These are phyloP conservation scores for Triticum dicoccoides DNA, from an alignment of 176 grass and related monocot genomes.

Conservation along the genomic window DNA sequence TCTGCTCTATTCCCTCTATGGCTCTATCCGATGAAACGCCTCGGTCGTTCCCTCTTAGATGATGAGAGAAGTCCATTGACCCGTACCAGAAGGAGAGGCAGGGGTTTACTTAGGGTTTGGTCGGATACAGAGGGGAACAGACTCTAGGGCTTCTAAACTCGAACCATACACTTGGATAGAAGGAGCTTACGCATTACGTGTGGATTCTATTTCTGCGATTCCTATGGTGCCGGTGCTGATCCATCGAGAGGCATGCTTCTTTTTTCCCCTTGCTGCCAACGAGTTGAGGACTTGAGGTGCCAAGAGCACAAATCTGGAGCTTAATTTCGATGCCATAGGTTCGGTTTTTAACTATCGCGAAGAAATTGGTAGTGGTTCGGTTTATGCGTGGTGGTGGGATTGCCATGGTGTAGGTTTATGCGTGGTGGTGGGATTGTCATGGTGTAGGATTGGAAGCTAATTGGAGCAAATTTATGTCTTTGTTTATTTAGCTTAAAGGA, in stretches of 20 bases:
- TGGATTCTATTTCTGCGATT: not conserved
- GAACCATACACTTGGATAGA: not conserved
- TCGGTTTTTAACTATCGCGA: not conserved
- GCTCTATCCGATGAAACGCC: not conserved
- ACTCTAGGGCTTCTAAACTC: not conserved
- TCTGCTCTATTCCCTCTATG: too few species aligned
- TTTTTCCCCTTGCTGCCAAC: not conserved
- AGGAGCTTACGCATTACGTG: not conserved
- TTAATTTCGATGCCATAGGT: not conserved
- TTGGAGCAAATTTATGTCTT: not conserved
- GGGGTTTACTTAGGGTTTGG: not conserved
- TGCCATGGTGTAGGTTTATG: not conserved
- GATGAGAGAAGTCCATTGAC: not conserved
- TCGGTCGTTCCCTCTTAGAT: not conserved
- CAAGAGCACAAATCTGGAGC: not conserved
- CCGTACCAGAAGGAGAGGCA: not conserved
- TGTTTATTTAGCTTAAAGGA: not conserved
- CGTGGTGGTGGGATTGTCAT: not conserved
- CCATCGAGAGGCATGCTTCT: not conserved
- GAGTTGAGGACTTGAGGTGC: not conserved
- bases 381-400: not conserved
- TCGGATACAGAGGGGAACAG: not conserved
- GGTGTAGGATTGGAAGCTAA: not conserved
- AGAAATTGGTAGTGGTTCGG: not conserved
- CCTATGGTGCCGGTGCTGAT: not conserved